These are phyloP conservation scores for Gossypium armourianum DNA, from an alignment of 441 rosid species.

Conservation along the genomic window DNA sequence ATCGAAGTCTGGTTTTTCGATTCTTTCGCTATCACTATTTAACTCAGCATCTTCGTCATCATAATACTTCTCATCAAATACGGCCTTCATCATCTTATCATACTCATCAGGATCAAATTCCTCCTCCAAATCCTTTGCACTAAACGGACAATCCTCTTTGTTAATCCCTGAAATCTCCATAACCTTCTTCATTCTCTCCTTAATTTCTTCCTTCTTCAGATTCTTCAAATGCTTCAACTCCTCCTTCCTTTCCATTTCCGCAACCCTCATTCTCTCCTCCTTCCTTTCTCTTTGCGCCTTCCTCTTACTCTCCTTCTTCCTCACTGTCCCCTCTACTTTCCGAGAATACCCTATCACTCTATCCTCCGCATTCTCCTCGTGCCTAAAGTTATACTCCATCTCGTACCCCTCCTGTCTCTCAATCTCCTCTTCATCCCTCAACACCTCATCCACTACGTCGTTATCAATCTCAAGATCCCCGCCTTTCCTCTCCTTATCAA, in stretches of 20 bases:
- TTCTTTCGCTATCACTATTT: constrained; percentile 33
- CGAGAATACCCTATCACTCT: constrained; percentile 62
- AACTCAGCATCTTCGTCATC: constrained; percentile 46
- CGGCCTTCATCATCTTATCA: constrained; percentile 66
- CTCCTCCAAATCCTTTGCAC: constrained; percentile 34
- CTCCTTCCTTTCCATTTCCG: constrained; percentile 60
- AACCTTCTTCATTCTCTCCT: constrained; percentile 58
- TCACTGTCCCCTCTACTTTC: constrained; percentile 62
- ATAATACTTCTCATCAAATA: constrained; percentile 49
- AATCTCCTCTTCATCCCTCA: constrained; percentile 47
- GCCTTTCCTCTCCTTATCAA: constrained; percentile 35
- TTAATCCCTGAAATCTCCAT: constrained; percentile 53
- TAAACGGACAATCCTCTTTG: constrained; percentile 31
- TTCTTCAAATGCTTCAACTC: constrained; percentile 80
- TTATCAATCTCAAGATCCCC: constrained; percentile 22
- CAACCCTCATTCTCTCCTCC: constrained; percentile 53
- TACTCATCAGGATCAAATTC: constrained; percentile 76
- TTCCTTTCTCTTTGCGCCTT: constrained; percentile 58
- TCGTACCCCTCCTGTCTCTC: constrained; percentile 56
- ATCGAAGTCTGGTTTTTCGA: constrained; percentile 67
- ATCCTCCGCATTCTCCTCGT: constrained; percentile 60
- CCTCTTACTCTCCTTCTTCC: constrained; percentile 65
- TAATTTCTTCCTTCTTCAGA: constrained; percentile 72
- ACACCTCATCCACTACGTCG: constrained; percentile 31
- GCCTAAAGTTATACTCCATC: constrained; percentile 34